Evolutionary conservation across 208 protist genomes (phyloP).

Genomic region (Trypanosoma boissoni): DNA sequence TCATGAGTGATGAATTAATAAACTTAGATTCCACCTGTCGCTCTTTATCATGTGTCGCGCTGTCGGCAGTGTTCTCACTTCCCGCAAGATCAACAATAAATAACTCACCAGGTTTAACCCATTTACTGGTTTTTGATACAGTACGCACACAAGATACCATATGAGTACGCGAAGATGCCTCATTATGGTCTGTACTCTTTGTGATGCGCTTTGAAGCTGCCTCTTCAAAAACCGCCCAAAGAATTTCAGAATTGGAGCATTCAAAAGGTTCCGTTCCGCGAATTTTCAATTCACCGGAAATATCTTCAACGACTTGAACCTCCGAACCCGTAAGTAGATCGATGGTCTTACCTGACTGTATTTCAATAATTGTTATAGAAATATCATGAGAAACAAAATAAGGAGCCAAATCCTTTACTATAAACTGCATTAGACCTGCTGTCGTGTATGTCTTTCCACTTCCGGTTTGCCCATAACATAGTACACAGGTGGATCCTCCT

Average conservation of each 20-base stretch:
- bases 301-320: slow-evolving; percentile 82
- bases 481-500: slow-evolving; percentile 78
- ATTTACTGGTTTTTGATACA: slow-evolving; percentile 72
- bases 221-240: slow-evolving; percentile 78
- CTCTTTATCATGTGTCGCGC: slow-evolving; percentile 81
- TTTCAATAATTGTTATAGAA: slow-evolving; percentile 78
- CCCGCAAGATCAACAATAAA: slow-evolving; percentile 88
- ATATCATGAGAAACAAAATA: slow-evolving; percentile 71
- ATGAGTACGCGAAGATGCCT: slow-evolving; percentile 81
- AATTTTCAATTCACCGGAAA: slow-evolving; percentile 76
- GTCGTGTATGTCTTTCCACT: slow-evolving; percentile 92
- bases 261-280: slow-evolving; percentile 72
- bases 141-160: slow-evolving; percentile 85
- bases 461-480: slow-evolving; percentile 91
- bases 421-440: slow-evolving; percentile 63
- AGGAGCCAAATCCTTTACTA: slow-evolving; percentile 50
- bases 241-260: slow-evolving; percentile 74
- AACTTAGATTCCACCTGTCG: slow-evolving; percentile 83
- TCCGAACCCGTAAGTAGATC: slow-evolving; percentile 78
- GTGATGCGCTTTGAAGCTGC: slow-evolving; percentile 72
- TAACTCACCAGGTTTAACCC: slow-evolving; percentile 80
- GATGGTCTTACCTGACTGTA: slow-evolving; percentile 69
- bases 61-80: slow-evolving; percentile 90
- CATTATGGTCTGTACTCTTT: slow-evolving; percentile 75
- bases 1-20: slow-evolving; percentile 93